These are phyloP conservation scores for Microascus cirrosus DNA, from an alignment of 2,329 filamentous ascomycete genomes.

Conservation along the genomic window DNA sequence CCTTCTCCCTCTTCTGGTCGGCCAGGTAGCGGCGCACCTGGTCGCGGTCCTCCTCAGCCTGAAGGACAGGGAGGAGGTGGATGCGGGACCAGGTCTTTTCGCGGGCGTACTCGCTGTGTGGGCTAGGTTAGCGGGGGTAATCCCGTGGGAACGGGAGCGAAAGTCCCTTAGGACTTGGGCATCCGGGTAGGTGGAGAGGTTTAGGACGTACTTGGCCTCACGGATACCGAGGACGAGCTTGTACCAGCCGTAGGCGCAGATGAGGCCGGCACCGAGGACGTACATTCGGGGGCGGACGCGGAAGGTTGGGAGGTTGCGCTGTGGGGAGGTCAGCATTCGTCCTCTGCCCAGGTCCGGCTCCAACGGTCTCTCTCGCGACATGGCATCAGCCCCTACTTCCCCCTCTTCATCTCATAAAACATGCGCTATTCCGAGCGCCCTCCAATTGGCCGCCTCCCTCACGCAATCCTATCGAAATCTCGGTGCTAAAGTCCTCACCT, in stretches of 20 bases:
- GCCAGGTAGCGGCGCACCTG: conserved; percentile 79
- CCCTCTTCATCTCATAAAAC: neutral
- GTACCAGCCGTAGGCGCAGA: conserved; percentile 90
- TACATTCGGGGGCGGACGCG: conserved; percentile 79
- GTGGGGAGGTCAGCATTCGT: conserved; percentile 11
- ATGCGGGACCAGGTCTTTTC: conserved; percentile 99
- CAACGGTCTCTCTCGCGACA: neutral
- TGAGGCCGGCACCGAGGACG: conserved; percentile 60
- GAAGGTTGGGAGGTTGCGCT: conserved; percentile 86
- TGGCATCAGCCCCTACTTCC: neutral
- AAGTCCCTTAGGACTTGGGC: no score
- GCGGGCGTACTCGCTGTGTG: conserved; percentile 73
- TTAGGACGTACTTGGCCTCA: conserved; percentile 69
- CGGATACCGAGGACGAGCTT: conserved; percentile 70
- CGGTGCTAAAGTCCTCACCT: conserved; percentile 44
- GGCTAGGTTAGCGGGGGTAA: neutral
- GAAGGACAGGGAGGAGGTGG: conserved; percentile 83
- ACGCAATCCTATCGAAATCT: neutral
- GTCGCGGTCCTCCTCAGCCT: conserved; percentile 95
- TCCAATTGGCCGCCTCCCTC: neutral
- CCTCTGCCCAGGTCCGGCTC: neutral
- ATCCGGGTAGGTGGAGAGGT: neutral
- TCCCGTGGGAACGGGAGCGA: neutral
- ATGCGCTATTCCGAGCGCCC: neutral
- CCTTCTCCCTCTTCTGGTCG: conserved; percentile 82